These are phyloP conservation scores for Flammula alnicola DNA, from an alignment of 1,284 basidiomycete genomes.

Conservation along the genomic window DNA sequence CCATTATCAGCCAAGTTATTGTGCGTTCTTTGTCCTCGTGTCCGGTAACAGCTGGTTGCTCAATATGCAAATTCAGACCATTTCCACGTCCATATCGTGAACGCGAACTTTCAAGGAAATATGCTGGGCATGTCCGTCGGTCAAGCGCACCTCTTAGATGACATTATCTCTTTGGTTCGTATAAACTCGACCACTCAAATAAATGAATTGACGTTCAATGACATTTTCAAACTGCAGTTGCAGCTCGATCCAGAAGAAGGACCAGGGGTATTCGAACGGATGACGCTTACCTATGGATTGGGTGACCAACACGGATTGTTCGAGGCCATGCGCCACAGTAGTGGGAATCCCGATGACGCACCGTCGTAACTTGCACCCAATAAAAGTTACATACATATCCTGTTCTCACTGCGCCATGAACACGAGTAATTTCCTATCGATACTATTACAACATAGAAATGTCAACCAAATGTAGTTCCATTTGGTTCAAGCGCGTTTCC, in stretches of 20 bases:
- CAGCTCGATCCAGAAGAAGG: slow-evolving; percentile 54
- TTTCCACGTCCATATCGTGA: slow-evolving; percentile 83
- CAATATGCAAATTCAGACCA: slow-evolving; percentile 67
- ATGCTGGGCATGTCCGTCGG: slow-evolving; percentile 81
- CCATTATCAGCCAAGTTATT: slow-evolving; percentile 97
- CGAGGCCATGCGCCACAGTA: slow-evolving; percentile 12
- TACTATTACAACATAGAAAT: too few relatives aligned
- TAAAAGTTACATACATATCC: too few relatives aligned
- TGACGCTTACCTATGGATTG: slow-evolving; percentile 84
- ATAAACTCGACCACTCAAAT: background rate
- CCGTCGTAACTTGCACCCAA: too few relatives aligned
- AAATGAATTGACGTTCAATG: background rate
- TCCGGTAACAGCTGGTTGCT: background rate
- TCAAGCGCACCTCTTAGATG: slow-evolving; percentile 92
- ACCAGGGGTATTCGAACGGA: slow-evolving; percentile 61
- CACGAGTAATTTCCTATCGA: too few relatives aligned
- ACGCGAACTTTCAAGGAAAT: slow-evolving; percentile 66
- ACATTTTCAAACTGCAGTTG: slow-evolving; percentile 56
- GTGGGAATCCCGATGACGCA: too few relatives aligned
- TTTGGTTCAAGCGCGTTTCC: too few relatives aligned
- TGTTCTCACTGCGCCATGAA: too few relatives aligned
- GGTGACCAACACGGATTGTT: slow-evolving; percentile 83
- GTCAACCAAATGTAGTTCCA: too few relatives aligned
- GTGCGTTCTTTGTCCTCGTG: slow-evolving; percentile 51
- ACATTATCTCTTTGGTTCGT: slow-evolving; percentile 64